phyloP scores from a whole-genome alignment of 805 yeast genomes.

The Hanseniaspora taiwanica region DNA sequence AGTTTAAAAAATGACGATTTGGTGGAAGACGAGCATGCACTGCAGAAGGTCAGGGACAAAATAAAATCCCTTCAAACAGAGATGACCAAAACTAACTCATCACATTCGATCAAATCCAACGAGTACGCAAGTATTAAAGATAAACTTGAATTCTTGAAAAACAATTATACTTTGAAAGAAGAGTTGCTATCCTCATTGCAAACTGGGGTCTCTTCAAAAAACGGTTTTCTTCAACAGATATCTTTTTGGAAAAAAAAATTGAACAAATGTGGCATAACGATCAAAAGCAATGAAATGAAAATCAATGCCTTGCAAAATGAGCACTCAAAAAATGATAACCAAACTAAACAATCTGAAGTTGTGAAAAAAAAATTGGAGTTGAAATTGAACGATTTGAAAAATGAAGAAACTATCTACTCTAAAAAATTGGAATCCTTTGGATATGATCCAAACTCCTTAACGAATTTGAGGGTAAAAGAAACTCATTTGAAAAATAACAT shows the following conservation, averaged over 20 bases:
- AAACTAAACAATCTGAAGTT: constrained; percentile 37
- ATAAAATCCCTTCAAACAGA: no score
- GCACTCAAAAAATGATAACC: constrained; percentile 30
- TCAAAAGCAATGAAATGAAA: constrained; percentile 48
- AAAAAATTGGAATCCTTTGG: constrained; percentile 39
- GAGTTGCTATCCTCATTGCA: constrained; percentile 71
- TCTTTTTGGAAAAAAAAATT: constrained; percentile 45
- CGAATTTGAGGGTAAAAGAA: constrained; percentile 35
- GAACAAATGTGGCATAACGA: constrained; percentile 38
- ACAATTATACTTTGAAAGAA: constrained; percentile 44
- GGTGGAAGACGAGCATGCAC: constrained; percentile 37
- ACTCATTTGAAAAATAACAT: constrained; percentile 30
- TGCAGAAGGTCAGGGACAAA: no score
- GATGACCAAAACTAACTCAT: no score
- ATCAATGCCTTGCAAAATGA: constrained; percentile 45
- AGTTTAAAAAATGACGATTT: constrained; percentile 46
- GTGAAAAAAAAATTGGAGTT: constrained; percentile 31
- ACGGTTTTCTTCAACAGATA: constrained; percentile 47
- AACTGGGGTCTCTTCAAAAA: constrained; percentile 69
- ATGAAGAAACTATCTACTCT: constrained; percentile 27
- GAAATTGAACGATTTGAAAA: constrained; percentile 31
- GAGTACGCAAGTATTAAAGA: constrained; percentile 33
- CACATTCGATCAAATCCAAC: constrained; percentile 29
- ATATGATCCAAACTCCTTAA: constrained; percentile 35
- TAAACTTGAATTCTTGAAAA: constrained; percentile 33